These are phyloP conservation scores for Hibiscus tridactylites DNA, from an alignment of 345 rosid species.

Conservation along the genomic window DNA sequence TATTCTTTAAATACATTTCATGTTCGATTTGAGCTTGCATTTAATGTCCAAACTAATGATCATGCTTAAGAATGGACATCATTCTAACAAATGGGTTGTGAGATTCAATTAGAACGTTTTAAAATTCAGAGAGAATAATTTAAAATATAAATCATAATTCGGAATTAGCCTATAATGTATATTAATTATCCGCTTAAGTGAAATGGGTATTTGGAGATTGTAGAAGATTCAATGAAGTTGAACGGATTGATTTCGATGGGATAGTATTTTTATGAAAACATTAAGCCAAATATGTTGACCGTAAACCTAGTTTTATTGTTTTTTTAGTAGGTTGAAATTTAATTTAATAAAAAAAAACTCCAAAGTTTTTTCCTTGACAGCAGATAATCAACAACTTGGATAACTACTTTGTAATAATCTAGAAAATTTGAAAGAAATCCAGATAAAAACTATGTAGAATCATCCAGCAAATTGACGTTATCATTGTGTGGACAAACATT, in stretches of 20 bases:
- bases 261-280: constrained; percentile 8
- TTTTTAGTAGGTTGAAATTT: background rate
- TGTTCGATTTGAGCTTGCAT: too few species aligned
- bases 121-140: too few species aligned
- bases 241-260: constrained; percentile 10
- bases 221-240: constrained; percentile 8
- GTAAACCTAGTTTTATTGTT: constrained; percentile 4
- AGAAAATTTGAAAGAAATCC: background rate
- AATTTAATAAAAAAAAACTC: background rate
- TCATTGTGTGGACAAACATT: background rate
- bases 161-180: too few species aligned
- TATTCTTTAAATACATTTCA: too few species aligned
- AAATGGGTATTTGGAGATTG: constrained; percentile 14
- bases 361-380: background rate
- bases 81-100: too few species aligned
- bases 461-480: background rate
- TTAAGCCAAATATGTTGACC: constrained; percentile 21
- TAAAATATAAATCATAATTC: too few species aligned
- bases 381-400: background rate
- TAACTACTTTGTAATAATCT: background rate
- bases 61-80: too few species aligned
- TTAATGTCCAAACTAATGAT: too few species aligned
- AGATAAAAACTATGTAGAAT: background rate
- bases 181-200: background rate
- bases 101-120: too few species aligned